phyloP scores from a whole-genome alignment of 2,329 filamentous ascomycete species.

The Fusarium guadeloupense region DNA sequence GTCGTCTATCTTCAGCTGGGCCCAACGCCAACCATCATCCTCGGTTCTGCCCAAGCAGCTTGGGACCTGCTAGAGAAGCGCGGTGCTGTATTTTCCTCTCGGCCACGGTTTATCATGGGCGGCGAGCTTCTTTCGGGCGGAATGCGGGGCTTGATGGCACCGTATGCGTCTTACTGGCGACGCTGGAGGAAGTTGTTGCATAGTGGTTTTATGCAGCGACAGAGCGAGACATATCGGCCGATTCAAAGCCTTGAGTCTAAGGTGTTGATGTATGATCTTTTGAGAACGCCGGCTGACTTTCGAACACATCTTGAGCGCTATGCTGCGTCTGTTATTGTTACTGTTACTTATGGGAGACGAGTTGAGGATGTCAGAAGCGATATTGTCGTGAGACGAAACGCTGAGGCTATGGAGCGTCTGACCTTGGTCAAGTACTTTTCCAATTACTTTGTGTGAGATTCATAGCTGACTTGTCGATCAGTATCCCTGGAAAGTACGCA shows the following conservation, averaged over 20 bases:
- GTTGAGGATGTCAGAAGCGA: slow-evolving; percentile 46
- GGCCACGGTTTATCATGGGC: slow-evolving; percentile 58
- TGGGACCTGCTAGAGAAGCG: slow-evolving; percentile 57
- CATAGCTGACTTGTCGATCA: background rate
- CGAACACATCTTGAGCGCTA: slow-evolving; percentile 36
- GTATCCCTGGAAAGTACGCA: slow-evolving; percentile 46
- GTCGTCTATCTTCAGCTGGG: slow-evolving; percentile 55
- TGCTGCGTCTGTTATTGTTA: slow-evolving; percentile 55
- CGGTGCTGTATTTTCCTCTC: slow-evolving; percentile 55
- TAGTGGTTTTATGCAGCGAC: slow-evolving; percentile 54
- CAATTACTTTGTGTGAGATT: no score
- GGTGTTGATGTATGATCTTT: slow-evolving; percentile 52
- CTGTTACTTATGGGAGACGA: slow-evolving; percentile 52
- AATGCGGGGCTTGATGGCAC: slow-evolving; percentile 55
- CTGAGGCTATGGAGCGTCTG: slow-evolving; percentile 54
- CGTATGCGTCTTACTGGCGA: slow-evolving; percentile 54
- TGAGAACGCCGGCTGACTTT: slow-evolving; percentile 44
- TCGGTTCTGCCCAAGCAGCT: slow-evolving; percentile 54
- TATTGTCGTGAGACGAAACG: slow-evolving; percentile 50
- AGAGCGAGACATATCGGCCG: slow-evolving; percentile 54
- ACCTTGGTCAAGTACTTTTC: slow-evolving; percentile 53
- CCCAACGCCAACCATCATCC: slow-evolving; percentile 53
- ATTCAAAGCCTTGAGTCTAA: slow-evolving; percentile 54
- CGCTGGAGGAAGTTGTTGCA: slow-evolving; percentile 56
- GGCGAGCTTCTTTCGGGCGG: slow-evolving; percentile 54